A percentile compares a stretch with the other conserved stretches of the same genome.
Evolutionary conservation across 495 filamentous ascomycete genomes (phyloP).

Genomic region (Hyaloscypha bicolor): DNA sequence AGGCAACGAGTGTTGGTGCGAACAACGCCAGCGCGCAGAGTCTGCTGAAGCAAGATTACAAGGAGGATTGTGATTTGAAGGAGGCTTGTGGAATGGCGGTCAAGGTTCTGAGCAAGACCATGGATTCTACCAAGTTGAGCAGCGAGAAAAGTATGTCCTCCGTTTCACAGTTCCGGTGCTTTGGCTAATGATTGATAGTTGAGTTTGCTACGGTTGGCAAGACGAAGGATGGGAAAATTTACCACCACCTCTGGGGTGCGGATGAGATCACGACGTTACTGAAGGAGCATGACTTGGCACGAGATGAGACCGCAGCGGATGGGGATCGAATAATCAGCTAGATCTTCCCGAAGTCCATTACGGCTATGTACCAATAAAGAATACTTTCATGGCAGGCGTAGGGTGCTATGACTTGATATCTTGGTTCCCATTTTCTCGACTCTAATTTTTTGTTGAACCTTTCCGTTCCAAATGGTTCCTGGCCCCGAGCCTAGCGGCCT

Average conservation of each 20-base stretch:
- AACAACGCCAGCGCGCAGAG: slow-evolving; percentile 98
- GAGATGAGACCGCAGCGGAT: slow-evolving; percentile 73
- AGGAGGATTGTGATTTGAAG: slow-evolving; percentile 93
- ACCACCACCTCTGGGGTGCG: slow-evolving; percentile 95
- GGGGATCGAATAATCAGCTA: slow-evolving; percentile 34
- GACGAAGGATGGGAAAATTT: slow-evolving; percentile 91
- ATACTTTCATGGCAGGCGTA: slow-evolving; percentile 18
- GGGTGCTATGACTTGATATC: neutral
- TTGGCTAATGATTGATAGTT: slow-evolving; percentile 55
- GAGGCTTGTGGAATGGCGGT: slow-evolving; percentile 97
- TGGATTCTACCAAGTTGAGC: slow-evolving; percentile 98
- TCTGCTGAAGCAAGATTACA: slow-evolving; percentile 98
- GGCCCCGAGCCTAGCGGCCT: neutral
- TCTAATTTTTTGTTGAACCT: neutral
- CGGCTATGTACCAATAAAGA: slow-evolving; percentile 31
- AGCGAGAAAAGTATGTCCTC: slow-evolving; percentile 89
- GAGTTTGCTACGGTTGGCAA: slow-evolving; percentile 98
- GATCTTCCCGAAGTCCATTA: slow-evolving; percentile 9
- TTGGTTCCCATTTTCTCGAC: neutral
- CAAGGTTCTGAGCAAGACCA: slow-evolving; percentile 99
- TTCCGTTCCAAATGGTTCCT: neutral
- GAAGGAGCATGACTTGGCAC: slow-evolving; percentile 93
- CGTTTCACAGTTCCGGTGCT: neutral
- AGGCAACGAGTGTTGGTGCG: slow-evolving; percentile 94
- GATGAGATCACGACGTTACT: slow-evolving; percentile 95